phyloP scores from a whole-genome alignment of 306 rosid species.

The Cicer chorassanicum region DNA sequence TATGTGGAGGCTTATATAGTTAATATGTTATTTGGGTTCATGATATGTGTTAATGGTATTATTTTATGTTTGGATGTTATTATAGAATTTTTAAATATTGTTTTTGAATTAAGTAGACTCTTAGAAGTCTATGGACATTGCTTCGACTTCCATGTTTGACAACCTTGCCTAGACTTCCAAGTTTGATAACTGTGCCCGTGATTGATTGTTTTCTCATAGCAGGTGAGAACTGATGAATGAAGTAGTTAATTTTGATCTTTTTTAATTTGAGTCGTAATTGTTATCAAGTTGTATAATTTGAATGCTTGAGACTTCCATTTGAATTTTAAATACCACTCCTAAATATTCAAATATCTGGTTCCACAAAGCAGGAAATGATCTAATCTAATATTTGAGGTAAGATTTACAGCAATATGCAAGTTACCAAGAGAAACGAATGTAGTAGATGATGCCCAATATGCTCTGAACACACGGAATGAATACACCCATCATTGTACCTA shows the following conservation, averaged over 20 bases:
- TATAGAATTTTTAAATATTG: background rate
- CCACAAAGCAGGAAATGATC: slow-evolving; percentile 2
- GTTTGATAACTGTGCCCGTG: background rate
- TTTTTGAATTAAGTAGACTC: background rate
- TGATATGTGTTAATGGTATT: slow-evolving; percentile 12
- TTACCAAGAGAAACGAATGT: slow-evolving; percentile 97
- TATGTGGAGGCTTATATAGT: slow-evolving; percentile 1
- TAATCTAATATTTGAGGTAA: slow-evolving; percentile 14
- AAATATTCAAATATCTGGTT: slow-evolving; percentile 6
- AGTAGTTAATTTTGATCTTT: slow-evolving; percentile 3
- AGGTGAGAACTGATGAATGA: slow-evolving; percentile 22
- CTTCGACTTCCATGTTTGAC: background rate
- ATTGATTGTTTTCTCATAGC: slow-evolving; percentile 13
- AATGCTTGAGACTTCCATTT: slow-evolving; percentile 1
- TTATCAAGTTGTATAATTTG: slow-evolving; percentile 28
- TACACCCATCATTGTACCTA: slow-evolving; percentile 98
- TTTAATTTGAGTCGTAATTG: slow-evolving; percentile 7
- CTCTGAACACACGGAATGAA: slow-evolving; percentile 94
- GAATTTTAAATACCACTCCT: slow-evolving; percentile 33
- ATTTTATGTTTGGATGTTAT: background rate
- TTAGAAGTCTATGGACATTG: slow-evolving; percentile 1
- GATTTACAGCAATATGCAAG: slow-evolving; percentile 46
- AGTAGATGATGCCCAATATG: slow-evolving; percentile 98
- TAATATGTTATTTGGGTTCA: slow-evolving; percentile 1
- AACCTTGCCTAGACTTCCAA: background rate